Percentiles rank a stretch among this genome's conserved stretches.
Evolutionary conservation across 495 filamentous ascomycete genomes (phyloP).

Genomic region (Podospora sp.): DNA sequence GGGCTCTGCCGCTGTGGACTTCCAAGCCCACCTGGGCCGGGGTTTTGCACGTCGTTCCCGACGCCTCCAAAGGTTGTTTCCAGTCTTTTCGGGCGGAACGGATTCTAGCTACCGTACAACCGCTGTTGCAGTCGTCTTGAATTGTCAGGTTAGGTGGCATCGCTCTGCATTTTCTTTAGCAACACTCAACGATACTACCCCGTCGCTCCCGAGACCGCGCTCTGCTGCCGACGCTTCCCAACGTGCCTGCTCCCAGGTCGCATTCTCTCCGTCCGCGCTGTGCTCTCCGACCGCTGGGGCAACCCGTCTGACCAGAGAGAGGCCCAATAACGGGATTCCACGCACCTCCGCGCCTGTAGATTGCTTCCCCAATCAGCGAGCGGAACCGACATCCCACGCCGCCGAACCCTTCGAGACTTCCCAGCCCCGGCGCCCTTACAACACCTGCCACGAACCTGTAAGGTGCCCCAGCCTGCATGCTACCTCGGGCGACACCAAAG

Average conservation of each 20-base stretch:
- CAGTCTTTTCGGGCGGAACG: neutral
- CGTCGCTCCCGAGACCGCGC: conserved; percentile 3
- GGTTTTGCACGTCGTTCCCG: neutral
- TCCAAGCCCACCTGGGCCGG: neutral
- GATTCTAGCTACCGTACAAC: neutral
- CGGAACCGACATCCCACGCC: conserved; percentile 23
- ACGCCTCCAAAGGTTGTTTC: neutral
- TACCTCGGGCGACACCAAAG: conserved; percentile 9
- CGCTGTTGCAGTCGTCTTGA: neutral
- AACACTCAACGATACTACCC: neutral
- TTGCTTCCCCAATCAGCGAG: conserved; percentile 38
- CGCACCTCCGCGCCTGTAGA: conserved; percentile 31
- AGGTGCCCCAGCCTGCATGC: conserved; percentile 15
- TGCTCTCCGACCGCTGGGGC: conserved; percentile 1
- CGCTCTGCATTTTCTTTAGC: neutral
- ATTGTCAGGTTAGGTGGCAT: neutral
- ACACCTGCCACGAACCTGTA: conserved; percentile 29
- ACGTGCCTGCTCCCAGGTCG: conserved; percentile 5
- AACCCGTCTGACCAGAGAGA: conserved; percentile 14
- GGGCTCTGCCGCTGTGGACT: neutral
- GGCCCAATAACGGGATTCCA: conserved; percentile 36
- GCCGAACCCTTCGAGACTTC: conserved; percentile 25
- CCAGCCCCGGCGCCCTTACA: conserved; percentile 26
- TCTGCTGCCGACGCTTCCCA: neutral
- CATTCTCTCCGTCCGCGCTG: neutral